Conservation (phyloP, 2,329 filamentous ascomycete genomes). For the Zymoseptoria brevis region DNA sequence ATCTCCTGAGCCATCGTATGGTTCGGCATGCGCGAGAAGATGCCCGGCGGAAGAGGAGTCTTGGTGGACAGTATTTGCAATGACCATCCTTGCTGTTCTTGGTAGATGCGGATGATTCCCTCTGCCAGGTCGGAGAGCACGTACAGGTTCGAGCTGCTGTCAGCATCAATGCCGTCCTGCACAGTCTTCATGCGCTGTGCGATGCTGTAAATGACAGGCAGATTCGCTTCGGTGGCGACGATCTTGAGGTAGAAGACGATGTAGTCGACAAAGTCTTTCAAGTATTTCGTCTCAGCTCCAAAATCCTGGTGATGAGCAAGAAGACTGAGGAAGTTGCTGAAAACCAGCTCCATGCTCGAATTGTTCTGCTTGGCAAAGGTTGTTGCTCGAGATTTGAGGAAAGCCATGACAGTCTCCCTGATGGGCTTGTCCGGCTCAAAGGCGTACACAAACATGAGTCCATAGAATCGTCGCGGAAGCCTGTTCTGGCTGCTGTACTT, state of each 20-base stretch:
- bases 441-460: slow-evolving; percentile 80
- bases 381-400: slow-evolving; percentile 74
- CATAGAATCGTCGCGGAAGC: slow-evolving; percentile 72
- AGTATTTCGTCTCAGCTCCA: slow-evolving; percentile 54
- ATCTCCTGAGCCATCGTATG: slow-evolving; percentile 77
- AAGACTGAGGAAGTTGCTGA: slow-evolving; percentile 76
- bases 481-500: slow-evolving; percentile 74
- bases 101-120: slow-evolving; percentile 72
- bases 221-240: slow-evolving; percentile 77
- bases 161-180: slow-evolving; percentile 64
- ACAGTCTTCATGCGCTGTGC: slow-evolving; percentile 90
- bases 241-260: slow-evolving; percentile 80
- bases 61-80: slow-evolving; percentile 78
- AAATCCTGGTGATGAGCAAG: slow-evolving; percentile 94
- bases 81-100: slow-evolving; percentile 76
- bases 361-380: slow-evolving; percentile 49
- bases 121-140: slow-evolving; percentile 82
- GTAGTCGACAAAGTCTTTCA: slow-evolving; percentile 79
- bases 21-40: slow-evolving; percentile 67
- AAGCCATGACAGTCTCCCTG: slow-evolving; percentile 70
- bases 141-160: slow-evolving; percentile 67
- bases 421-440: slow-evolving; percentile 76
- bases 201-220: slow-evolving; percentile 83
- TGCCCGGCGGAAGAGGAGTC: slow-evolving; percentile 63
- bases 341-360: slow-evolving; percentile 67